Evolutionary conservation across 2,329 filamentous ascomycete species (phyloP), one percentile per base, ranked within the genome.

Genomic region (Neurospora sp.): DNA sequence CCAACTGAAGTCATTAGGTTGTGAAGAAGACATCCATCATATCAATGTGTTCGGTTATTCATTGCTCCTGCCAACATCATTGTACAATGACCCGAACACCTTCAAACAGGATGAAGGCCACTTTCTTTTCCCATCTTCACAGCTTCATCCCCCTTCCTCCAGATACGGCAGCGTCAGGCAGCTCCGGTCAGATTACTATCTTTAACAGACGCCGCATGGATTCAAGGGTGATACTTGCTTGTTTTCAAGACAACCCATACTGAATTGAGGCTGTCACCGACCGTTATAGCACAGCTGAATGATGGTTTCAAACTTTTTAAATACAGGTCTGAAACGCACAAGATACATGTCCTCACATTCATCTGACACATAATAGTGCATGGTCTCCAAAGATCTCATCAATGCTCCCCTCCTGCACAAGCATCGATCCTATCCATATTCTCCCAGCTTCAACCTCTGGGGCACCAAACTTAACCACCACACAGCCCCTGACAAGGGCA

Each of bases 401-500:
- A 10, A 97, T 83, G 72, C 87, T 94, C 1, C 91, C 92, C 78
- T 97, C 92, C 72, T 88, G 85, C 66, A 84, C 80, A 66, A 97
- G 81, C 87, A 97, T 91, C 6, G 84, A 84, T 10, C 89, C 88
- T 70, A 98, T 84, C 93, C 94, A 98, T 66, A 86, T 82, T 74
- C 92, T 88, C 4, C 90, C 93, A 36, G 90, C 91, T 78, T 98
- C 93, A 33, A 97, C 90, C 65, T 90, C 90, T 69, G 84, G 85
- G 1, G 94, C 92, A 1, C 92, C 93, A 78, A 98, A 96, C 79
- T 98, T 98, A 74, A 98, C 91, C 36, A 97, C 85, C 3, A 96
- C 90, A 76, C 95, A 97, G 4, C 92, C 91, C 68, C 93, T 86
- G 40, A 96, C 88, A 36, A 86, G 86, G 15, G 93, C 92, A 12